A percentile compares a stretch with the other conserved stretches of the same genome.
phyloP scores from a whole-genome alignment of 345 rosid genomes.

The Hibiscus tridactylites region DNA sequence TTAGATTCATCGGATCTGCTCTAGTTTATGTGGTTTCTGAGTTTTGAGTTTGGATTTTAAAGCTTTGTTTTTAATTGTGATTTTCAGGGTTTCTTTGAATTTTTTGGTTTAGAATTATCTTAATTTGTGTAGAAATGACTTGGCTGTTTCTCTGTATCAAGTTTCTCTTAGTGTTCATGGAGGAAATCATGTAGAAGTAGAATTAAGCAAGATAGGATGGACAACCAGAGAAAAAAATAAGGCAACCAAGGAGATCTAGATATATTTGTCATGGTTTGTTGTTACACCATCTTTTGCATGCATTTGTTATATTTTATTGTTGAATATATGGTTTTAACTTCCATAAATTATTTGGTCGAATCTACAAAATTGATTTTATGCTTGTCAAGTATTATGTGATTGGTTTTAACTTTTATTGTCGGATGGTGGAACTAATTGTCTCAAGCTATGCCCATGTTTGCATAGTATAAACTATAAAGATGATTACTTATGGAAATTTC shows the following conservation, averaged over 20 bases:
- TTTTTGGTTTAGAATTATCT: not conserved
- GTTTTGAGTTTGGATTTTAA: not conserved
- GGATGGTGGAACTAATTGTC: not conserved
- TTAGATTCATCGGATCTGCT: too few species aligned
- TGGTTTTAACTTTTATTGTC: not conserved
- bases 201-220: not conserved
- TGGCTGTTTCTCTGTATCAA: not conserved
- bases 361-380: not conserved
- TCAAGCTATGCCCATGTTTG: not conserved
- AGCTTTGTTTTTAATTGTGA: not conserved
- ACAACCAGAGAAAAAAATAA: not conserved
- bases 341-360: not conserved
- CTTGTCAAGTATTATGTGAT: not conserved
- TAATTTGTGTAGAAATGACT: not conserved
- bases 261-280: too few species aligned
- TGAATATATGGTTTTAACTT: not conserved
- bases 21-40: not conserved
- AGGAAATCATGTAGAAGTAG: not conserved
- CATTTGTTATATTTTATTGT: too few species aligned
- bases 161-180: not conserved
- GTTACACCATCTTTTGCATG: too few species aligned
- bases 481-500: not conserved
- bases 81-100: not conserved
- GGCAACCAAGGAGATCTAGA: too few species aligned
- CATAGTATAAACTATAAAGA: not conserved